Evolutionary conservation across 1,139 yeast genomes (phyloP), one percentile per base, ranked within the genome.

Genomic region (Schwanniomyces etchellsii): DNA sequence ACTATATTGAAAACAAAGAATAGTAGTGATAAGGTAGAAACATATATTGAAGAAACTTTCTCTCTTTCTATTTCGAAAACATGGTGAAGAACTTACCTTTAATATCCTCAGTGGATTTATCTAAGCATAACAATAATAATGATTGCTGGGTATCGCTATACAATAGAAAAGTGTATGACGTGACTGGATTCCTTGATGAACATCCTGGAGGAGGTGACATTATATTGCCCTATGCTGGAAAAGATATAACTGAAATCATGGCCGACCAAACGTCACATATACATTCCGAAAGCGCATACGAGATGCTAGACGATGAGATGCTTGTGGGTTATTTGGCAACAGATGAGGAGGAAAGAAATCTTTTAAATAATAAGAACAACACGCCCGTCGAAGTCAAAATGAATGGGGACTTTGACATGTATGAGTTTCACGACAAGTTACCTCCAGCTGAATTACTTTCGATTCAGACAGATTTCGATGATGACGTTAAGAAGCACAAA

Each of bases 151-250:
- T 89, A 30, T 74, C 94, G 2, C 60, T 88, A 16, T 63, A 81
- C 56, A 45, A 58, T 37, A 69, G 96, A 47, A 85, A 84, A 47
- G 77, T 91, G 25, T 89, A 88, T 52, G 77, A 91, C 52, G 88
- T 89, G 29, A 80, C 91, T 0, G 70, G 60, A 5, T 91, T 88
- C 45, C 50, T 88, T 27, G 81, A 78, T 23, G 89, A 82, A 44
- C 95, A 88, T 53, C 96, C 96, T 0, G 96, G 84, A 34, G 96
- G 96, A 11, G 77, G 73, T 4, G 89, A 85, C 34, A 51, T 83
- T 25, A 74, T 91, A 35, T 46, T 71, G 34, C 89, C 85, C 3
- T 76, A 79, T 50, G 91, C 86, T 10, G 96, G 96, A 28, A 70
- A 78, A 50, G 97, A 91, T 52, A 67, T 88, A 39, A 83, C 96